Conservation (phyloP, 2,329 filamentous ascomycete genomes). For the Microcera coccophila region DNA sequence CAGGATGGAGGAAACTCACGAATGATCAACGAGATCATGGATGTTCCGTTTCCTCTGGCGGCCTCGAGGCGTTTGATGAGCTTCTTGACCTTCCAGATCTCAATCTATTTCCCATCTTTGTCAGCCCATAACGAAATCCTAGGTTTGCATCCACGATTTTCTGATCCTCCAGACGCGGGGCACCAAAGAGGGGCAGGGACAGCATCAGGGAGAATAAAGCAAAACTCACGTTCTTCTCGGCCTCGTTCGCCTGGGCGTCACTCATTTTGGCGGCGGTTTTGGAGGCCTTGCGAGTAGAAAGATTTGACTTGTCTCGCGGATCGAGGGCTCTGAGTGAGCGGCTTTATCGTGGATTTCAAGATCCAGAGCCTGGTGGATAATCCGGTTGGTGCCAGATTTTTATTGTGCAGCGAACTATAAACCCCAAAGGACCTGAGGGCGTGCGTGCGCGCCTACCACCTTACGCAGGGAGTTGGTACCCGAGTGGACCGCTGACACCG, state of each 20-base stretch:
- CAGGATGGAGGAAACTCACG: slow-evolving; percentile 54
- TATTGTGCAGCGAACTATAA: slow-evolving; percentile 27
- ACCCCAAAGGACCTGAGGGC: too few species aligned
- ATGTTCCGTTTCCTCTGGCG: slow-evolving; percentile 95
- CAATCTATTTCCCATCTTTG: slow-evolving; percentile 47
- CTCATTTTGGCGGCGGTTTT: slow-evolving; percentile 64
- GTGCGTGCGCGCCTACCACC: too few species aligned
- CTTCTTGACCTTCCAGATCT: slow-evolving; percentile 99
- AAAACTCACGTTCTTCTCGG: slow-evolving; percentile 83
- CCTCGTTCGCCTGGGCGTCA: slow-evolving; percentile 81
- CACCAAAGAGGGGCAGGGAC: slow-evolving; percentile 26
- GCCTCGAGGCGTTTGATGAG: slow-evolving; percentile 97
- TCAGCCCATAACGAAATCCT: slow-evolving; percentile 17
- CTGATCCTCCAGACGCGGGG: slow-evolving; percentile 28
- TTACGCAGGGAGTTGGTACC: slow-evolving; percentile 1
- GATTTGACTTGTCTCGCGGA: slow-evolving; percentile 24
- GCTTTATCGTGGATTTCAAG: slow-evolving; percentile 14
- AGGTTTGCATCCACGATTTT: slow-evolving; percentile 6
- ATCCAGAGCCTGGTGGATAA: slow-evolving; percentile 22
- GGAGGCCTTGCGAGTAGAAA: slow-evolving; percentile 22
- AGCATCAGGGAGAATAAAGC: slow-evolving; percentile 4
- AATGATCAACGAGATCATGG: slow-evolving; percentile 99
- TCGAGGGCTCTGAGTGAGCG: slow-evolving; percentile 18
- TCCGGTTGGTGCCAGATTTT: slow-evolving; percentile 33
- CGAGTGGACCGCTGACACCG: slow-evolving; percentile 15